Conservation (phyloP, 2,329 filamentous ascomycete genomes). For the Stenocarpella maydis region DNA sequence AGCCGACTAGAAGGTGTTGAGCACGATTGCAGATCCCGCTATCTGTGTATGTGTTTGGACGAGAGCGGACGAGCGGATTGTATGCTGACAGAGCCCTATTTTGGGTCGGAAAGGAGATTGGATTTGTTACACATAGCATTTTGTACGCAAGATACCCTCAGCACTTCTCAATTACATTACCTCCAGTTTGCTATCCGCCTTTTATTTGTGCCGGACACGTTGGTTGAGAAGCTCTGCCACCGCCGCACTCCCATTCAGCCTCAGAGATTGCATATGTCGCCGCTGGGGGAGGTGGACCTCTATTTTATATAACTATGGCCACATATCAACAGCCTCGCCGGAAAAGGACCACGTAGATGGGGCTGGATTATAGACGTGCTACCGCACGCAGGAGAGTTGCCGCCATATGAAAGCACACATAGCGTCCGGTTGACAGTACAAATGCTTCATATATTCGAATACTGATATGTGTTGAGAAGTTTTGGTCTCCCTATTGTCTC, state of each 20-base stretch:
- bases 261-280: too few species aligned
- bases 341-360: conserved; percentile 41
- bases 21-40: neutral
- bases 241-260: too few species aligned
- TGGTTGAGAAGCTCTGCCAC: neutral
- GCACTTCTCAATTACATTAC: neutral
- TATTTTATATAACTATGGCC: conserved; percentile 45
- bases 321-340: conserved; percentile 51
- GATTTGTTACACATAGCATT: conserved; percentile 21
- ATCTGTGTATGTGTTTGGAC: neutral
- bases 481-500: too few species aligned
- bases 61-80: neutral
- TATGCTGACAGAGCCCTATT: neutral
- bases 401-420: conserved; percentile 51
- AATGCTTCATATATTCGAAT: too few species aligned
- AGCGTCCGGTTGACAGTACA: neutral
- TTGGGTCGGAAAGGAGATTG: neutral
- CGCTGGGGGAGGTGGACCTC: too few species aligned
- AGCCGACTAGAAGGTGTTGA: neutral
- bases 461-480: too few species aligned
- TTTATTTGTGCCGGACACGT: neutral
- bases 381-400: conserved; percentile 44
- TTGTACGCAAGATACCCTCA: conserved; percentile 23
- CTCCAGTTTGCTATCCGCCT: neutral
- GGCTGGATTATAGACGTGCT: conserved; percentile 44